A percentile compares a stretch with the other conserved stretches of the same genome.
Conservation (phyloP, 306 rosid genomes). For the Cucumis melo region DNA sequence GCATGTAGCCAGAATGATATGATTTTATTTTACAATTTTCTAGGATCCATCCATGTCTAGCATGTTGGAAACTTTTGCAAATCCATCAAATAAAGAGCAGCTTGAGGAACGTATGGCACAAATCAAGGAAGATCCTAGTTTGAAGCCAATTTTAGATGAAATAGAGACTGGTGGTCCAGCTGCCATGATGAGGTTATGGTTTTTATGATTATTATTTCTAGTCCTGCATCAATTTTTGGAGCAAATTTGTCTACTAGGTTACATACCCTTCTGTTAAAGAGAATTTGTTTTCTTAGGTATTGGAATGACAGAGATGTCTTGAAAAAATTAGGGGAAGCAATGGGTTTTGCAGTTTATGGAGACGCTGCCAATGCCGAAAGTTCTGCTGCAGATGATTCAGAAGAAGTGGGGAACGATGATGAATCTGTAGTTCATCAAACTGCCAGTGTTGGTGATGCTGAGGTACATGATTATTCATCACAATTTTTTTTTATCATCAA, state of each 20-base stretch:
- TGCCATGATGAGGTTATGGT: conserved; percentile 90
- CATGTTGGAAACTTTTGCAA: conserved; percentile 72
- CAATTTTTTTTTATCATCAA: not conserved
- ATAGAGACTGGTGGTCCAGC: conserved; percentile 96
- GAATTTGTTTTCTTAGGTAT: conserved; percentile 39
- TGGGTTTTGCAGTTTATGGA: conserved; percentile 64
- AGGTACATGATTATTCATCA: conserved; percentile 27
- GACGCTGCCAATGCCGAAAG: conserved; percentile 56
- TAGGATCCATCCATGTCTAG: conserved; percentile 94
- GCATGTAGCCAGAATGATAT: not conserved
- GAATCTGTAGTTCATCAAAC: conserved; percentile 93
- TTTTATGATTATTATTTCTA: not conserved
- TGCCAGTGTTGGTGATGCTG: conserved; percentile 95
- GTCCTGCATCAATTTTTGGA: not conserved
- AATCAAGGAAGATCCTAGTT: conserved; percentile 85
- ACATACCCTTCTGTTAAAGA: conserved; percentile 10
- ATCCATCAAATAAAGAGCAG: conserved; percentile 70
- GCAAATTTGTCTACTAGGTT: not conserved
- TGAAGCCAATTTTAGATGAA: conserved; percentile 91
- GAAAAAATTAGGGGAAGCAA: conserved; percentile 76
- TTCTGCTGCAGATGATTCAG: conserved; percentile 67
- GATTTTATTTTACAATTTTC: conserved; percentile 12
- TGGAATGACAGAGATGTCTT: conserved; percentile 84
- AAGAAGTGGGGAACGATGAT: conserved; percentile 76
- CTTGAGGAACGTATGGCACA: conserved; percentile 98